Percentiles rank a stretch among this genome's conserved stretches.
Evolutionary conservation across 1,284 basidiomycete genomes (phyloP).

Genomic region (Xerocomus cyaneibrunnescens): DNA sequence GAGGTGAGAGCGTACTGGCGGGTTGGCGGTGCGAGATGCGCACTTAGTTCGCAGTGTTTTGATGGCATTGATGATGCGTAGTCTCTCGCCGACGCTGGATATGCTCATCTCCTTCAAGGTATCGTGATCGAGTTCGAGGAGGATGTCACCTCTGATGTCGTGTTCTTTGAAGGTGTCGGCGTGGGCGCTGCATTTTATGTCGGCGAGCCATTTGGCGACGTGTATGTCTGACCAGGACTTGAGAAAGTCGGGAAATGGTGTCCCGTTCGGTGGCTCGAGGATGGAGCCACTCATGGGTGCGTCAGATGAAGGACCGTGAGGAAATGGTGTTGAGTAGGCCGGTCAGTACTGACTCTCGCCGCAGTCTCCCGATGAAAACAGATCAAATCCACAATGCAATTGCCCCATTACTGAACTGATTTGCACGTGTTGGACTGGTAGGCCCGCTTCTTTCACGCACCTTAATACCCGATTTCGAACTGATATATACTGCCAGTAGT

Average conservation of each 20-base stretch:
- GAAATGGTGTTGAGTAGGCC: too few relatives aligned
- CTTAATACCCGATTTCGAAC: too few relatives aligned
- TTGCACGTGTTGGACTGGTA: too few relatives aligned
- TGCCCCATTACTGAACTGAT: too few relatives aligned
- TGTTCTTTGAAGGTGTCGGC: constrained; percentile 72
- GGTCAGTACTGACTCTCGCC: too few relatives aligned
- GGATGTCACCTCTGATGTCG: constrained; percentile 86
- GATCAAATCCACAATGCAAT: too few relatives aligned
- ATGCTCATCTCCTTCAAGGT: constrained; percentile 90
- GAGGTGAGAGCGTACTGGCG: constrained; percentile 1
- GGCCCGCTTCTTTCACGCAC: too few relatives aligned
- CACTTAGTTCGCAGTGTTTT: constrained; percentile 69
- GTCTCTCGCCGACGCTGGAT: constrained; percentile 82
- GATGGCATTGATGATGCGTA: constrained; percentile 83
- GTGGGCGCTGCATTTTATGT: constrained; percentile 72
- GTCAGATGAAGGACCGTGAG: too few relatives aligned
- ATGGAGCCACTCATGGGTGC: constrained; percentile 24
- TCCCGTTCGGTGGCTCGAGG: constrained; percentile 59
- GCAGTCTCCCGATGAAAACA: too few relatives aligned
- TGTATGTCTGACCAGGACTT: constrained; percentile 68
- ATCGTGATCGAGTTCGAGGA: constrained; percentile 85
- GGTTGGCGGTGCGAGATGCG: constrained; percentile 36
- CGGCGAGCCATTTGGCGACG: constrained; percentile 69
- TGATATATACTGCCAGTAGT: too few relatives aligned
- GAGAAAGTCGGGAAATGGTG: constrained; percentile 61